Evolutionary conservation across 768 basidiomycete species (phyloP), one percentile per base, ranked within the genome.

Genomic region (Tulasnella sp.): DNA sequence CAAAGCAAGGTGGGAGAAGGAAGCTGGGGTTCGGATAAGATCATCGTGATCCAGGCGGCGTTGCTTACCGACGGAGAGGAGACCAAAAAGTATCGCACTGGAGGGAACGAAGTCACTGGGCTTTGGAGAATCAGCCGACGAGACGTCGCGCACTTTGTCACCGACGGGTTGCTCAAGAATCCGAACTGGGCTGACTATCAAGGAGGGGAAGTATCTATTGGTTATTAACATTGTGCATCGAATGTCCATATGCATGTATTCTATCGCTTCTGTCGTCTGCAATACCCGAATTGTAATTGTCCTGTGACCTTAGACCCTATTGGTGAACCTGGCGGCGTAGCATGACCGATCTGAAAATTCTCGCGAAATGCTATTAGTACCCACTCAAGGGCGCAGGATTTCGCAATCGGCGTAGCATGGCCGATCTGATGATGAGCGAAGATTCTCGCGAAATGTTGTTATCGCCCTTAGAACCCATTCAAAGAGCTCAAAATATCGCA

Each of bases 61-160:
- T 31, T 76, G n/a, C 58, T 76, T 22, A 69, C 67, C 2, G 52
- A 76, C 36, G 74, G 74, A 15, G 49, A 37, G 40, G 39, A 38
- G 40, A 76, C 34, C 31, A 64, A 64, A 39, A 76, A 76, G 42
- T 69, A 76, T 69, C 74, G 74, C 29, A 37, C 36, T 0, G 74
- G 68, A 15, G 54, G 29, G 29, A 22, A 5, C 37, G 34, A 34
- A 15, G 14, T 76, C 19, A 39, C 14, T 19, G 58, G 67, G 12
- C 17, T 40, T 14, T 76, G n/a, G 22, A 69, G 31, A 8, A 76
- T 76, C 67, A 76, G 74, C 34, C 58, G 74, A 34, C 25, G 34
- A 39, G 74, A 76, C 29, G 68, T 76, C 12, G 74, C 74, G 58
- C 74, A 76, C 49, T 76, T 69, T 36, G 69, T 76, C 34, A 39